Conservation (phyloP, 495 filamentous ascomycete species). For the Parathielavia hyrcaniae region DNA sequence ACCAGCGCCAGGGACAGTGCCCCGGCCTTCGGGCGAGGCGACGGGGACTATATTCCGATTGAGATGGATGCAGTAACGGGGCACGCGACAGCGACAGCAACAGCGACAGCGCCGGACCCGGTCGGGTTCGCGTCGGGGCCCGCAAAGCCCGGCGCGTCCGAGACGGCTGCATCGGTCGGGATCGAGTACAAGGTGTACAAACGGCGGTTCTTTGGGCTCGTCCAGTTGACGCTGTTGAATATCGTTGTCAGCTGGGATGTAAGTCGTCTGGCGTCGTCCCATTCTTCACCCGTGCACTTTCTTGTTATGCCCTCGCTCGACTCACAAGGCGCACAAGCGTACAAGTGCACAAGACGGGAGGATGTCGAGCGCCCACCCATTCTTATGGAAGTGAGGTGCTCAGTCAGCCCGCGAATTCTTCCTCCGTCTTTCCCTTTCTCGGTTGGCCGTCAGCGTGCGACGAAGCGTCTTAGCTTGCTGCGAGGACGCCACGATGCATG, state of each 20-base stretch:
- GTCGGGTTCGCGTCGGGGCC: not conserved
- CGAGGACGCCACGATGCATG: not conserved
- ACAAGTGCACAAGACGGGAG: too few species aligned
- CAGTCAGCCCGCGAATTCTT: too few species aligned
- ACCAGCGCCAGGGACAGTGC: not conserved
- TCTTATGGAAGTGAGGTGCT: too few species aligned
- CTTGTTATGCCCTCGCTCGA: too few species aligned
- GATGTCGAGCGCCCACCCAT: too few species aligned
- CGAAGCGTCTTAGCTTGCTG: not conserved
- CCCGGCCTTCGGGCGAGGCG: not conserved
- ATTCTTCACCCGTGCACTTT: not conserved
- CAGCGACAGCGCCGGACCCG: not conserved
- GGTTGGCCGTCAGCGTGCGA: not conserved
- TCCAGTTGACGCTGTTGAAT: slow-evolving; percentile 79
- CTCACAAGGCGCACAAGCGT: not conserved
- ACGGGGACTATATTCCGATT: slow-evolving; percentile 14
- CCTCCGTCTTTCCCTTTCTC: not conserved
- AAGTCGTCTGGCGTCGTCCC: slow-evolving; percentile 37
- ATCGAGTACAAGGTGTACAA: slow-evolving; percentile 71
- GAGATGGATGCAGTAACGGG: slow-evolving; percentile 15
- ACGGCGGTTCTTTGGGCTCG: slow-evolving; percentile 80
- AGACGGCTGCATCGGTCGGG: not conserved
- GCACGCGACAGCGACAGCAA: slow-evolving; percentile 6
- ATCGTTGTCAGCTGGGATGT: slow-evolving; percentile 94
- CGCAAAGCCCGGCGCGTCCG: slow-evolving; percentile 1